Percentiles rank a stretch among this genome's conserved stretches.
These are phyloP conservation scores for Triticum turgidum DNA, from an alignment of 176 grass and related monocot species.

Conservation along the genomic window DNA sequence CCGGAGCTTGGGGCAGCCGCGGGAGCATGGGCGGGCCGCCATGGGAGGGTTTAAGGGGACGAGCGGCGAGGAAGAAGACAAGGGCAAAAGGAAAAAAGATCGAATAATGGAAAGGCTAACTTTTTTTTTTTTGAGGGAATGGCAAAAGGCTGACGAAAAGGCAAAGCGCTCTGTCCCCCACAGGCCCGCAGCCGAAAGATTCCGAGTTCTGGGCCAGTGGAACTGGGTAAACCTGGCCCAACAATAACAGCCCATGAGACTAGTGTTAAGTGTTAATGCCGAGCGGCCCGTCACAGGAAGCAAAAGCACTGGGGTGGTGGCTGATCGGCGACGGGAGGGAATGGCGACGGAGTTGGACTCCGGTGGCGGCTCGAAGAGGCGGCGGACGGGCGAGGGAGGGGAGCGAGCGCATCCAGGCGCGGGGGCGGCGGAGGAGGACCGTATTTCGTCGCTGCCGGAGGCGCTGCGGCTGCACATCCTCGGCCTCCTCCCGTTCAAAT, in stretches of 20 bases:
- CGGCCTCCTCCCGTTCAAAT: neutral
- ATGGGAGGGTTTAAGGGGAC: neutral
- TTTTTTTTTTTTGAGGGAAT: neutral
- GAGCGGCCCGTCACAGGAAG: neutral
- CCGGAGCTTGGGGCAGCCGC: neutral
- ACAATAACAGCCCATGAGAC: neutral
- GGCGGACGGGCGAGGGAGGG: neutral
- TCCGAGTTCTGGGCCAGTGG: no score
- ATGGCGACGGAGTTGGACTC: neutral
- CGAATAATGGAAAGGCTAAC: neutral
- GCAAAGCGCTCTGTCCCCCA: neutral
- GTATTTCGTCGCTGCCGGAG: neutral
- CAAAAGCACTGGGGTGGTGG: neutral
- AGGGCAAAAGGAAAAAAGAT: neutral
- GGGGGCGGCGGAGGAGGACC: neutral
- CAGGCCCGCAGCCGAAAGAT: no score
- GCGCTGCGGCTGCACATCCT: constrained; percentile 16
- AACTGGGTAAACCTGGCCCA: neutral
- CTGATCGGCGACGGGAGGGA: neutral
- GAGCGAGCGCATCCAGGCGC: neutral
- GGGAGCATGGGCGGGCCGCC: neutral
- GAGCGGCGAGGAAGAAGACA: neutral
- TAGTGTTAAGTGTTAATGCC: neutral
- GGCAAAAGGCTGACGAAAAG: neutral
- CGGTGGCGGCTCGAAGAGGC: neutral